Evolutionary conservation across 2,329 filamentous ascomycete genomes (phyloP).

Genomic region (Colletotrichum gigasporum): DNA sequence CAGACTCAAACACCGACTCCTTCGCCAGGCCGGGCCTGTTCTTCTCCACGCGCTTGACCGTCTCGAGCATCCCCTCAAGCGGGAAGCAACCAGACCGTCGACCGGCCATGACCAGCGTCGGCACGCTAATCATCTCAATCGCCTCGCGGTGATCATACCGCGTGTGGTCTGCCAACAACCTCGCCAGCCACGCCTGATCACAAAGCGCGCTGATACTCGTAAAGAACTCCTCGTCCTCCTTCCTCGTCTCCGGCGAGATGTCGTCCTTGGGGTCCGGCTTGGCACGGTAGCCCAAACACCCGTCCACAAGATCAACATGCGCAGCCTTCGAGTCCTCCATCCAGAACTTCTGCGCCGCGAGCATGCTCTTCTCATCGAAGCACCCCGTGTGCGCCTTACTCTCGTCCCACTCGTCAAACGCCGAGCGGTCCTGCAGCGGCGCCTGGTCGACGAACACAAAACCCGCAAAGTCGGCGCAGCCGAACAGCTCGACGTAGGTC

Average conservation of each 20-base stretch:
- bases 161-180: constrained; percentile 49
- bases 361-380: constrained; percentile 48
- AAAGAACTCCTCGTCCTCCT: constrained; percentile 47
- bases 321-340: constrained; percentile 35
- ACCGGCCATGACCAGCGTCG: constrained; percentile 48
- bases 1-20: constrained; percentile 44
- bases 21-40: constrained; percentile 35
- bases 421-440: constrained; percentile 48
- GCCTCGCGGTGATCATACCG: constrained; percentile 53
- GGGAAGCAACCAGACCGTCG: constrained; percentile 49
- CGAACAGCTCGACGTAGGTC: constrained; percentile 51
- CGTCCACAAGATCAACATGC: constrained; percentile 41
- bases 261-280: constrained; percentile 36
- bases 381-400: constrained; percentile 44
- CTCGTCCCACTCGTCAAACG: constrained; percentile 43
- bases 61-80: constrained; percentile 48
- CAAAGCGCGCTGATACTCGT: constrained; percentile 43
- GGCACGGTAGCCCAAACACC: constrained; percentile 48
- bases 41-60: constrained; percentile 39
- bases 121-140: constrained; percentile 43
- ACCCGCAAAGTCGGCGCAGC: constrained; percentile 41
- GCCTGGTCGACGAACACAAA: constrained; percentile 52
- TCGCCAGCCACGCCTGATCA: constrained; percentile 48
- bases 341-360: constrained; percentile 41
- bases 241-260: constrained; percentile 35